Base-by-base conservation (phyloP, 179 eudicot genomes). In the Kewa caespitosa region DNA sequence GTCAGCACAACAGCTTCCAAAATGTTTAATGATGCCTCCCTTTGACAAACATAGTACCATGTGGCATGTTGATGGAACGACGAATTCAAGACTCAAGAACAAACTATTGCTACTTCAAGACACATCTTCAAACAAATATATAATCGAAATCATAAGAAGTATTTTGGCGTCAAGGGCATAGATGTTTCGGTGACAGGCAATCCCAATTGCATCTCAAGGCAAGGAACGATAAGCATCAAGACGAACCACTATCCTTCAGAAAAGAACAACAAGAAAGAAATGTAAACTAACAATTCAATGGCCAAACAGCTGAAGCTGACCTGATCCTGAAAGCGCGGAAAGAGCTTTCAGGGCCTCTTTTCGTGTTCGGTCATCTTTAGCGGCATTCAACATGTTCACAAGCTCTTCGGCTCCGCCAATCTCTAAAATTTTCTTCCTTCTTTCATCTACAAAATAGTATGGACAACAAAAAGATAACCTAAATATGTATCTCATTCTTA, bases 291-390 rank as follows among this genome's bases (percentile, higher is more conserved):
- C 65, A 57, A 76, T 7, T 33, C 41, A 38, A 59, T 34, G 20
- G n/a, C 54, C 25, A 57, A 15, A 59, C 25, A 34, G 39, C 23
- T 38, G 54, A 78, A 67, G 37, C 81, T 81, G 61, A 91, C 99
- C 99, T 87, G 97, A 91, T 28, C 66, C 86, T 64, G 97, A 87
- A 60, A 95, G 87, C 67, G 99, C 95, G 65, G 78, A 85, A 76
- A 95, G 91, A 74, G 99, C 97, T 80, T 84, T 93, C 69, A 95
- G 84, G 63, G 99, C 95, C 86, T 82, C 90, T 83, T 87, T 91
- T 32, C 97, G 85, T 9, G 99, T 95, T 17, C 66, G 67, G 79
- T 93, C 97, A 80, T 95, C 99, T 75, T 88, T 89, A 69, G 98
- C 97, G 74, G 85, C 69, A 50, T 76, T 84, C 65, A 95, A 81